Evolutionary conservation across 2,329 filamentous ascomycete genomes (phyloP).

Genomic region (Nigrospora oryzae): DNA sequence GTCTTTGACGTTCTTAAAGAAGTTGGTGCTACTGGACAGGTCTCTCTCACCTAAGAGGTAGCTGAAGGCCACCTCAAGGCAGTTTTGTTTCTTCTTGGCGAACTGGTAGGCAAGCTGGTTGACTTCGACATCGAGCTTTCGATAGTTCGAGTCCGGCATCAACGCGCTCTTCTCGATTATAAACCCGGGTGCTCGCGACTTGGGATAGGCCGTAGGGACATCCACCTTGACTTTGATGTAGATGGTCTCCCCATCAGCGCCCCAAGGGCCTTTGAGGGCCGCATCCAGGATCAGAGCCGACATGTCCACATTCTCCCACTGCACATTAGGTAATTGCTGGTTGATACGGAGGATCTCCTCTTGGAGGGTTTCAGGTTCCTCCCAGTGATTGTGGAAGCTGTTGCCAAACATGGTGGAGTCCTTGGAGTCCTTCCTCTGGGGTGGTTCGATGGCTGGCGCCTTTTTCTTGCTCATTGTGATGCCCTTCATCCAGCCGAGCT

Average conservation of each 20-base stretch:
- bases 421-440: constrained; percentile 42
- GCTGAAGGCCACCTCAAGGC: constrained; percentile 51
- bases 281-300: constrained; percentile 48
- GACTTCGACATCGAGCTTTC: constrained; percentile 44
- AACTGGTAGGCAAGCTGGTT: constrained; percentile 48
- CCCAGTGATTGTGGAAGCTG: constrained; percentile 47
- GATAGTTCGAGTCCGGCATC: constrained; percentile 48
- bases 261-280: constrained; percentile 60
- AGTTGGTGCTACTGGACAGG: constrained; percentile 49
- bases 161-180: constrained; percentile 53
- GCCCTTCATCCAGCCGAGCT: constrained; percentile 63
- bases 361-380: constrained; percentile 52
- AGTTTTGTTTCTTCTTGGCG: constrained; percentile 49
- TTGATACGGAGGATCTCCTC: constrained; percentile 58
- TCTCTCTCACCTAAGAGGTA: constrained; percentile 57
- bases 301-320: constrained; percentile 57
- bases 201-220: constrained; percentile 52
- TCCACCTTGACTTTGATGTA: constrained; percentile 55
- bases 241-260: constrained; percentile 43
- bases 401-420: constrained; percentile 43
- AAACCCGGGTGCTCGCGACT: constrained; percentile 48
- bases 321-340: constrained; percentile 53
- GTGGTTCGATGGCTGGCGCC: constrained; percentile 26
- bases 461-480: constrained; percentile 55
- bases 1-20: constrained; percentile 58